Percentiles rank a stretch among this genome's conserved stretches.
Evolutionary conservation across 2,329 filamentous ascomycete genomes (phyloP).

Genomic region (Tolypocladium ovalisporum): DNA sequence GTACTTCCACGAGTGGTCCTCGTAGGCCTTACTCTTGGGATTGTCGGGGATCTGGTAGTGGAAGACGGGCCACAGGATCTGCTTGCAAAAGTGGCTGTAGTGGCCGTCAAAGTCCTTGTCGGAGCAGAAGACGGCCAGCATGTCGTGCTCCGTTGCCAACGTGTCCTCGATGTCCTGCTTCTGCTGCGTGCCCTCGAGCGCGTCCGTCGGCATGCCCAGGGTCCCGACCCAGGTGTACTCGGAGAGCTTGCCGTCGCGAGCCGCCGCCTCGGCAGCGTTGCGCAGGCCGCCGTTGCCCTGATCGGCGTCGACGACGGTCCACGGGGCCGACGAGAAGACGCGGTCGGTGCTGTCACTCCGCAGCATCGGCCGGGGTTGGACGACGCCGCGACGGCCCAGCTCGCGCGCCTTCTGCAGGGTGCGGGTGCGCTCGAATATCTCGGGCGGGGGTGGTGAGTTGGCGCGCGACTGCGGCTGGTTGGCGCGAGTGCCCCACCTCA

Average conservation of each 20-base stretch:
- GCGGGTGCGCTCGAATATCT: constrained; percentile 59
- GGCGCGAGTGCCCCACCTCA: constrained; percentile 63
- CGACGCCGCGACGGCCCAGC: constrained; percentile 45
- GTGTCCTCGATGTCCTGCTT: constrained; percentile 76
- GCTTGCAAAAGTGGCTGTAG: constrained; percentile 94
- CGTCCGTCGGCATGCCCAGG: constrained; percentile 87
- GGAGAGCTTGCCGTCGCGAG: constrained; percentile 54
- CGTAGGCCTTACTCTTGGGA: constrained; percentile 95
- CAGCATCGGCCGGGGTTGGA: constrained; percentile 38
- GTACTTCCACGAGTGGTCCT: constrained; percentile 93
- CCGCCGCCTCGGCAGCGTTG: constrained; percentile 74
- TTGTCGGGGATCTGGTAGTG: constrained; percentile 98
- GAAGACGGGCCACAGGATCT: constrained; percentile 94
- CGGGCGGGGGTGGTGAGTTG: constrained; percentile 62
- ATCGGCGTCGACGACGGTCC: constrained; percentile 74
- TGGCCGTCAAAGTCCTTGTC: constrained; percentile 93
- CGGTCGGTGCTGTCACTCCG: constrained; percentile 56
- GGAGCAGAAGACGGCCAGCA: constrained; percentile 72
- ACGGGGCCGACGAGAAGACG: constrained; percentile 67
- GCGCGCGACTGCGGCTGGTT: constrained; percentile 73
- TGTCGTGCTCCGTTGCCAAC: constrained; percentile 71
- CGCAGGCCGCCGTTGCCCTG: constrained; percentile 88
- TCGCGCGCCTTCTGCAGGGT: constrained; percentile 46
- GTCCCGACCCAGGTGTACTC: constrained; percentile 89
- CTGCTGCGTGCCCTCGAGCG: constrained; percentile 59